These are phyloP conservation scores for Pichia sporocuriosa DNA, from an alignment of 805 yeast species.

Conservation along the genomic window DNA sequence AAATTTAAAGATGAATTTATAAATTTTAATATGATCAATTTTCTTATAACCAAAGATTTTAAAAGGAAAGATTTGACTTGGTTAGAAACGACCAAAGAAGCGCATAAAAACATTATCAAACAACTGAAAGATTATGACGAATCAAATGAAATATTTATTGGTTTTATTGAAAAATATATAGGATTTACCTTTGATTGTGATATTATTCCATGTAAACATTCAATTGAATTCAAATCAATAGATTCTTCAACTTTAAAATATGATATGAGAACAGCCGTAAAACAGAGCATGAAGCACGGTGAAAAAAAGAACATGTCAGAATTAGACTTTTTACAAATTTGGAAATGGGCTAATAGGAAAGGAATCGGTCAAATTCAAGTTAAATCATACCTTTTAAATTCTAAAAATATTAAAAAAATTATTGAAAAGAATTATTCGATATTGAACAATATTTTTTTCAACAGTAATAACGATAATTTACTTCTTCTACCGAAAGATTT, in stretches of 20 bases:
- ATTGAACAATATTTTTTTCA: background rate
- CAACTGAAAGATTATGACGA: conserved; percentile 4
- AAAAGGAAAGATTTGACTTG: conserved; percentile 8
- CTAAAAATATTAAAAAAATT: conserved; percentile 1
- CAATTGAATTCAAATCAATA: background rate
- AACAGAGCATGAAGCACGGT: conserved; percentile 6
- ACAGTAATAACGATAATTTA: too few species aligned
- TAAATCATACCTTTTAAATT: conserved; percentile 5
- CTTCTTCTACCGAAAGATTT: conserved; percentile 9
- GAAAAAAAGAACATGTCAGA: conserved; percentile 9
- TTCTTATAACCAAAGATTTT: conserved; percentile 3
- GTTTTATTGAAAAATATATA: conserved; percentile 6
- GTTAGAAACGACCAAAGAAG: conserved; percentile 3
- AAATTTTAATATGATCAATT: conserved; percentile 8
- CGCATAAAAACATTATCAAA: background rate
- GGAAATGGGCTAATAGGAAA: conserved; percentile 4
- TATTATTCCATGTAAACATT: background rate
- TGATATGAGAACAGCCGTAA: background rate
- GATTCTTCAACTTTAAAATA: background rate
- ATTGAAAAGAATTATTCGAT: background rate
- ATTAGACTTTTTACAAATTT: conserved; percentile 5
- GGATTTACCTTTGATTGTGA: conserved; percentile 9
- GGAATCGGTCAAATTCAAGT: conserved; percentile 6
- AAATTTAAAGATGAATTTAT: conserved; percentile 4
- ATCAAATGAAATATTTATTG: conserved; percentile 6